Base-by-base conservation (phyloP, 768 basidiomycete genomes). In the Xerocomellus chrysenteron region DNA sequence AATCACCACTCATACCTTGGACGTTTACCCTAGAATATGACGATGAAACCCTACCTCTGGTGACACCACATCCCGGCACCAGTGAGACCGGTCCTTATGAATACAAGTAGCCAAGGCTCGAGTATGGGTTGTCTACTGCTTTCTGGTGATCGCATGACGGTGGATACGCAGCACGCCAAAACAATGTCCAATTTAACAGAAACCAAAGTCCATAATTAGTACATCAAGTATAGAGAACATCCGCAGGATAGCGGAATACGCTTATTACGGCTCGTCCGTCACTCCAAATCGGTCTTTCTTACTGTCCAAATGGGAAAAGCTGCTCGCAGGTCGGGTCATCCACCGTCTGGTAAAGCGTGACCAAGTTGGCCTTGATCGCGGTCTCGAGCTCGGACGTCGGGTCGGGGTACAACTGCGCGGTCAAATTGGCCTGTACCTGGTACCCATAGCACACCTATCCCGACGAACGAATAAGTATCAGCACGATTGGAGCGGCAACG, bases 311-410 rank as follows among this genome's bases (percentile, higher is more conserved):
- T 4, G 66, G 65, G 41, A 58, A 66, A 37, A 58, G 17, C n/a
- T 65, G 56, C 24, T 53, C 10, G 44, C 66, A 67, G 5, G 4
- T 45, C 6, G 60, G 36, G 3, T 68, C 37, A 17, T 21, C 8
- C 33, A 67, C 16, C 11, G 47, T 19, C 40, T 58, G 3, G 45
- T 62, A 61, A 8, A 67, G 56, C 10, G 60, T 62, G 35, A 42
- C 41, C 45, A 69, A 14, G 30, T 61, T 70, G 35, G 46, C 55
- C 45, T 57, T 66, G 57, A 68, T 68, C 41, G 67, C 67, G 1
- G 49, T 11, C 47, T 49, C 36, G 26, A 67, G 67, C 3, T 67
- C 58, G 6, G 58, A 5, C 2, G 55, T 57, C 21, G 67, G 66
- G 13, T 68, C 35, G 4, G 67, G 67, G 52, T 68, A 67, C 58